phyloP scores from a whole-genome alignment of 306 rosid species.

The Dalbergia oliveri region DNA sequence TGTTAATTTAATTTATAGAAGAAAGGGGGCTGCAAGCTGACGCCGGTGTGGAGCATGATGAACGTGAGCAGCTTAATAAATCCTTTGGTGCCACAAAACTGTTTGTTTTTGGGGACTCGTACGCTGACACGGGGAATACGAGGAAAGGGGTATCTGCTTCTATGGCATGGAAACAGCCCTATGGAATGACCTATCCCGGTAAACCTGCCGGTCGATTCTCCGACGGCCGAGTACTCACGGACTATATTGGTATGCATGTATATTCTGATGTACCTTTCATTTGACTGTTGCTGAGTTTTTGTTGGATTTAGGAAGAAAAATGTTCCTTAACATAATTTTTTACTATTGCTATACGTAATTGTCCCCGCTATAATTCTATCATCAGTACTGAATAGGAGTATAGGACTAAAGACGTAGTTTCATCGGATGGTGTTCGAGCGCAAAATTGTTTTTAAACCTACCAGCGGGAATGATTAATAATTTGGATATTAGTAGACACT shows the following conservation, averaged over 20 bases:
- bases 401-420: no score
- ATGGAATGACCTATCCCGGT: slow-evolving; percentile 28
- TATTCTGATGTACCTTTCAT: no score
- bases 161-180: slow-evolving; percentile 8
- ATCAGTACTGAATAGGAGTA: no score
- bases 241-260: background rate
- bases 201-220: slow-evolving; percentile 37
- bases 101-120: slow-evolving; percentile 42
- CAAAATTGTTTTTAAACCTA: no score
- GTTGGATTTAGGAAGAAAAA: no score
- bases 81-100: background rate
- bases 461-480: no score
- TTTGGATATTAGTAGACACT: no score
- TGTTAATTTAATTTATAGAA: background rate
- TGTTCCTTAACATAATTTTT: no score
- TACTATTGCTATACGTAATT: no score
- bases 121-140: slow-evolving; percentile 31
- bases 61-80: background rate
- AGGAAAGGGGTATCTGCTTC: background rate
- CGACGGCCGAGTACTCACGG: slow-evolving; percentile 34
- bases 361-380: no score
- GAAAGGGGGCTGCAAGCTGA: background rate
- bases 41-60: background rate
- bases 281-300: no score
- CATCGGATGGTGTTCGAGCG: no score